Evolutionary conservation across 2,329 filamentous ascomycete species (phyloP).

Genomic region (Aspergillus quadrilineatus): DNA sequence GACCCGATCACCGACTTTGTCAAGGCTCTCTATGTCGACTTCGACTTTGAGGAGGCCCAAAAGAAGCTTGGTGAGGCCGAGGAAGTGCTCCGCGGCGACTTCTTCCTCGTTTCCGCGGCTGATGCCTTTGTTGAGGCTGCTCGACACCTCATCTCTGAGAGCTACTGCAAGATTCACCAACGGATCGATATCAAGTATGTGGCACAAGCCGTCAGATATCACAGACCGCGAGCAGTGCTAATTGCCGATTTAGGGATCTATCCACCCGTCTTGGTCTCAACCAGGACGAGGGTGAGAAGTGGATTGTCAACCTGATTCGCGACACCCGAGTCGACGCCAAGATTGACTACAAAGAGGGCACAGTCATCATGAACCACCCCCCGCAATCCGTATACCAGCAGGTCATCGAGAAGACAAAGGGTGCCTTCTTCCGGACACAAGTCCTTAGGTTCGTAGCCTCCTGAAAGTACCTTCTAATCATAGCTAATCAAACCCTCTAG

Average conservation of each 20-base stretch:
- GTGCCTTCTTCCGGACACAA: constrained; percentile 96
- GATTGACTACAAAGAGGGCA: constrained; percentile 98
- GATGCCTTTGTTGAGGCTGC: constrained; percentile 93
- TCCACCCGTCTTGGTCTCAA: constrained; percentile 87
- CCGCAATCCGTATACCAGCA: constrained; percentile 98
- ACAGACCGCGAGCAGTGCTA: background rate
- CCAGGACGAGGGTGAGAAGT: constrained; percentile 97
- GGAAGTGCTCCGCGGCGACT: constrained; percentile 86
- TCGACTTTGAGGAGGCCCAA: constrained; percentile 96
- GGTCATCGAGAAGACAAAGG: constrained; percentile 98
- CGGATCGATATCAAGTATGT: constrained; percentile 88
- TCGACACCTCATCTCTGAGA: constrained; percentile 94
- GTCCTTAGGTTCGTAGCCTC: constrained; percentile 64
- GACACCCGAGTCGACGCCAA: constrained; percentile 97
- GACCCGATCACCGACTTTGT: constrained; percentile 97
- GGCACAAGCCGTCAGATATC: constrained; percentile 11
- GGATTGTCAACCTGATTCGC: constrained; percentile 98
- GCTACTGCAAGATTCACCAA: constrained; percentile 99
- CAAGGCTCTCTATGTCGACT: constrained; percentile 91
- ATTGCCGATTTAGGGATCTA: constrained; percentile 61
- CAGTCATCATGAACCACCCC: constrained; percentile 98
- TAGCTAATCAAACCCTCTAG: constrained; percentile 25
- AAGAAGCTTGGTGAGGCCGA: constrained; percentile 83
- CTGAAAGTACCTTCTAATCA: background rate
- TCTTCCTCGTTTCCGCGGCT: constrained; percentile 84